Evolutionary conservation across 1,139 yeast genomes (phyloP).

Genomic region (Debaryomyces robertsiae): DNA sequence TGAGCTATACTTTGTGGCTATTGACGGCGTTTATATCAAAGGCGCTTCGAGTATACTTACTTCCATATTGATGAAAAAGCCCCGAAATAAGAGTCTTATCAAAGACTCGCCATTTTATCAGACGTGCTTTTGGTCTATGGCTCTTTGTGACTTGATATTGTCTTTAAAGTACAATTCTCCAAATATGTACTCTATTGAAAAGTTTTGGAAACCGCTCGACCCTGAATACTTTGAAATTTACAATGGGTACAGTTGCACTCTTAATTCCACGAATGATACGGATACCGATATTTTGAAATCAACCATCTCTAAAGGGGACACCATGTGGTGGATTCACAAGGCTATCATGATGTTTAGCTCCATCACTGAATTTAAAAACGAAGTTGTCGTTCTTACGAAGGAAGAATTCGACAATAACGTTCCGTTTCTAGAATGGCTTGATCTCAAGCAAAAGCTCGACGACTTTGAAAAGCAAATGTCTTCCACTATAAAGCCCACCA

Average conservation of each 20-base stretch:
- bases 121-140: slow-evolving; percentile 41
- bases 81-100: slow-evolving; percentile 23
- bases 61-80: slow-evolving; percentile 27
- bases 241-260: slow-evolving; percentile 13
- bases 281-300: slow-evolving; percentile 5
- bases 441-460: slow-evolving; percentile 27
- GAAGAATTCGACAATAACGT: slow-evolving; percentile 27
- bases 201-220: slow-evolving; percentile 37
- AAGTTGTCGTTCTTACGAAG: slow-evolving; percentile 28
- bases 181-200: slow-evolving; percentile 32
- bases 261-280: slow-evolving; percentile 1
- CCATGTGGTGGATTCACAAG: slow-evolving; percentile 44
- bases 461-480: slow-evolving; percentile 37
- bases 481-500: slow-evolving; percentile 31
- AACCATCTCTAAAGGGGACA: slow-evolving; percentile 11
- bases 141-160: slow-evolving; percentile 36
- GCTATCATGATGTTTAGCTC: slow-evolving; percentile 31
- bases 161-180: slow-evolving; percentile 37
- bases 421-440: slow-evolving; percentile 31
- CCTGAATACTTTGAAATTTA: slow-evolving; percentile 31
- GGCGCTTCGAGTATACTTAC: slow-evolving; percentile 38
- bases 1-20: slow-evolving; percentile 41
- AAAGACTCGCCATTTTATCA: slow-evolving; percentile 33
- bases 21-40: slow-evolving; percentile 39
- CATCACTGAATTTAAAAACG: slow-evolving; percentile 33